Evolutionary conservation across 2,329 filamentous ascomycete species (phyloP).

Genomic region (Paecilomyces formosus): DNA sequence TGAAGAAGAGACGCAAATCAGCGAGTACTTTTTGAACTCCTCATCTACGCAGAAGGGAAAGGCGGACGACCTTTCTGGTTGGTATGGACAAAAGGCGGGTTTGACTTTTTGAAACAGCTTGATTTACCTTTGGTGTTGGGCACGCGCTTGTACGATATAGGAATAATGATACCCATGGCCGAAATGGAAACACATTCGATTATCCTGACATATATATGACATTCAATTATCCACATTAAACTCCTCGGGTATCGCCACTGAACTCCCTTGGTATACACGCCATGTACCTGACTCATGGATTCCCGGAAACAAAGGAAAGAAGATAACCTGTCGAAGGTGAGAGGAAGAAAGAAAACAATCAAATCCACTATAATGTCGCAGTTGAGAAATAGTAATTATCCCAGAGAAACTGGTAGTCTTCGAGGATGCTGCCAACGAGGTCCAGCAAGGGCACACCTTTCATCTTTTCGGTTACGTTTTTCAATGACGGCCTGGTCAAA

Average conservation of each 20-base stretch:
- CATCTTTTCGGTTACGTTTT: slow-evolving; percentile 63
- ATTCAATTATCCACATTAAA: not conserved
- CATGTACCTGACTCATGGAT: not conserved
- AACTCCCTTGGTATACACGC: slow-evolving; percentile 1
- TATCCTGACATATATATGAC: not conserved
- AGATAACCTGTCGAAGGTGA: not conserved
- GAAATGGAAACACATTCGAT: not conserved
- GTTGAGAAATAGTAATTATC: slow-evolving; percentile 91
- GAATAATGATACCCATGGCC: slow-evolving; percentile 15
- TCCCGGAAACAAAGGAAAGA: slow-evolving; percentile 1
- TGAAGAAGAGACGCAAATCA: slow-evolving; percentile 65
- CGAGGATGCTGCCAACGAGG: slow-evolving; percentile 75
- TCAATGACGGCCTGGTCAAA: slow-evolving; percentile 48
- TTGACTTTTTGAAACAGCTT: slow-evolving; percentile 58
- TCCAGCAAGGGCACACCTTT: slow-evolving; percentile 67
- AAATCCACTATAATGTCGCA: slow-evolving; percentile 39
- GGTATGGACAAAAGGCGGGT: slow-evolving; percentile 69
- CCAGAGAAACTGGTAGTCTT: slow-evolving; percentile 98
- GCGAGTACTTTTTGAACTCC: slow-evolving; percentile 61
- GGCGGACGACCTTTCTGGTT: slow-evolving; percentile 67
- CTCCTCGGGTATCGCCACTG: not conserved
- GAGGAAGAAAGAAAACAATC: not conserved
- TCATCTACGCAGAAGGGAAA: slow-evolving; percentile 36
- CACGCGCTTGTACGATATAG: slow-evolving; percentile 8
- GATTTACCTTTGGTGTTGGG: slow-evolving; percentile 10